A percentile compares a stretch with the other conserved stretches of the same genome.
Conservation (phyloP, 805 yeast species). For the Candida mattraensis region DNA sequence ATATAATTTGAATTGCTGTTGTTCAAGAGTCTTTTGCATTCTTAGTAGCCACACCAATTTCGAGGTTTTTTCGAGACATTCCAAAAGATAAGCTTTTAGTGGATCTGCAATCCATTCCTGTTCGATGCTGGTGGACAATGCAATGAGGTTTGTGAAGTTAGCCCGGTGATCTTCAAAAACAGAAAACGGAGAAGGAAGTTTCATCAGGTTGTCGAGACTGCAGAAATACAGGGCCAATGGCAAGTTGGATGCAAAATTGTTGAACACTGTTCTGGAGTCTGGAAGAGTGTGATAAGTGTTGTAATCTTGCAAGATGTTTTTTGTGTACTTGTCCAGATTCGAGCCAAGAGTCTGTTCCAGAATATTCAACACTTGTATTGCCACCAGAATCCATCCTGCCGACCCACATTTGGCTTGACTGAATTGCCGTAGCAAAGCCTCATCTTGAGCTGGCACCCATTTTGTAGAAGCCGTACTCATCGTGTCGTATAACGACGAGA, state of each 20-base stretch:
- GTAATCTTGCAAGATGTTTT: neutral
- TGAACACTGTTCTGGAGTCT: constrained; percentile 8
- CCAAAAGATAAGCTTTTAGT: constrained; percentile 5
- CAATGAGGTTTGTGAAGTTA: constrained; percentile 13
- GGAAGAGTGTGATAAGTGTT: constrained; percentile 3
- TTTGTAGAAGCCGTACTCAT: constrained; percentile 23
- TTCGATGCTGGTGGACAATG: neutral
- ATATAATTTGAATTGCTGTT: constrained; percentile 5
- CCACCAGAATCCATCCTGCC: constrained; percentile 9
- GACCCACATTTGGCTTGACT: neutral
- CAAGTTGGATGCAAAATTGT: constrained; percentile 40
- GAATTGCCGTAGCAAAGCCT: neutral
- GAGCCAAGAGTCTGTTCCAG: constrained; percentile 6
- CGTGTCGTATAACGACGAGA: constrained; percentile 24
- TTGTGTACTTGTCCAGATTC: neutral
- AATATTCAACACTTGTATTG: constrained; percentile 9
- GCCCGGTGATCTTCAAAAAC: constrained; percentile 33
- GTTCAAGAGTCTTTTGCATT: constrained; percentile 9
- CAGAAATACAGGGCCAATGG: constrained; percentile 40
- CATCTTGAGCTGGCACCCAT: constrained; percentile 6
- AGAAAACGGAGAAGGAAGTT: constrained; percentile 43
- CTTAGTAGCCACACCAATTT: constrained; percentile 40
- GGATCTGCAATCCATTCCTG: constrained; percentile 11
- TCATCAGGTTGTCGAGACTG: constrained; percentile 27
- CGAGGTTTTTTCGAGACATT: constrained; percentile 38